A percentile compares a stretch with the other conserved stretches of the same genome.
Evolutionary conservation across 345 rosid genomes (phyloP).

Genomic region (Bruguiera sexangula): DNA sequence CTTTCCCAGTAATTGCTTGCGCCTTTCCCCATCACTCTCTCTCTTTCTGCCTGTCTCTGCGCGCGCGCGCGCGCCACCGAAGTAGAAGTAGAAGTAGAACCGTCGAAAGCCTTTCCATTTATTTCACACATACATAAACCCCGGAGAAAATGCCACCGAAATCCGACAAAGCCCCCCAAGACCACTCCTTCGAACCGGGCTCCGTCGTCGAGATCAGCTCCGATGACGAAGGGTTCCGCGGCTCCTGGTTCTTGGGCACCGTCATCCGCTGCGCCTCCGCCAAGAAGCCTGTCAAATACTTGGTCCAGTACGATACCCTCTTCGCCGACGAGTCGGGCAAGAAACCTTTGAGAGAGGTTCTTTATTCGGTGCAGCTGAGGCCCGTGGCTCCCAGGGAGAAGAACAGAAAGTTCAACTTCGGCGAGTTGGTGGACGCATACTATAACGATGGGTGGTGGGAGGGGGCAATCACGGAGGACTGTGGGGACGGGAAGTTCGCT

Average conservation of each 20-base stretch:
- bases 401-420: conserved; percentile 34
- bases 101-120: neutral
- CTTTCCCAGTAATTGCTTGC: too few relatives aligned
- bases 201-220: conserved; percentile 59
- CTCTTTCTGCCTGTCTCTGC: too few relatives aligned
- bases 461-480: conserved; percentile 56
- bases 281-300: conserved; percentile 25
- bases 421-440: conserved; percentile 69
- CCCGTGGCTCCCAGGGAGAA: conserved; percentile 55
- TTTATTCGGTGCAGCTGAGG: conserved; percentile 42
- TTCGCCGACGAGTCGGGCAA: conserved; percentile 49
- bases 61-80: too few relatives aligned
- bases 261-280: conserved; percentile 39
- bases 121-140: neutral
- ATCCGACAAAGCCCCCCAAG: conserved; percentile 6
- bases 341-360: conserved; percentile 40
- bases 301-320: conserved; percentile 46
- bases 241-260: conserved; percentile 61
- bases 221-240: conserved; percentile 62
- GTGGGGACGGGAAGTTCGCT: conserved; percentile 44
- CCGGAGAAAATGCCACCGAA: conserved; percentile 6
- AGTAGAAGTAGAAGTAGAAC: too few relatives aligned
- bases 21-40: too few relatives aligned
- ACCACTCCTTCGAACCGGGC: conserved; percentile 38
- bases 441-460: conserved; percentile 92